Evolutionary conservation across 257 asterid genomes (phyloP).

Genomic region (Solanum clarkiae): DNA sequence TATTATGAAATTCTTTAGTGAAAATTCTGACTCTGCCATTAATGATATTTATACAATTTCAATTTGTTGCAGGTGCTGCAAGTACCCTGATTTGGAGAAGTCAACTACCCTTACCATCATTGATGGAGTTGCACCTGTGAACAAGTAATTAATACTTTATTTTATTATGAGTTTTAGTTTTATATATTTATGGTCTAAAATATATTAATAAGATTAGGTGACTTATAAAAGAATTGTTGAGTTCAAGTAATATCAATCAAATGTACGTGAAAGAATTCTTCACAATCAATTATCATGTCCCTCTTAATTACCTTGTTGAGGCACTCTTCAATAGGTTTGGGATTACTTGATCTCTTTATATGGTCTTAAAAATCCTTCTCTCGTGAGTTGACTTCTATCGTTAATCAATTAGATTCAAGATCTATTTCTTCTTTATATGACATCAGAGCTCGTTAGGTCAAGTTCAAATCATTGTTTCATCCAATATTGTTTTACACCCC

Average conservation of each 20-base stretch:
- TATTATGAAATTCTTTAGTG: no score
- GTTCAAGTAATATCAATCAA: not conserved
- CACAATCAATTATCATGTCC: not conserved
- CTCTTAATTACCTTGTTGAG: not conserved
- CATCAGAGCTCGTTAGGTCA: no score
- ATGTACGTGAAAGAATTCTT: not conserved
- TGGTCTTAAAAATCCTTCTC: no score
- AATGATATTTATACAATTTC: not conserved
- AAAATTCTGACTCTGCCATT: not conserved
- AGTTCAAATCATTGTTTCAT: not conserved
- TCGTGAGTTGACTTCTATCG: no score
- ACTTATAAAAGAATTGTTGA: not conserved
- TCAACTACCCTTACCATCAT: slow-evolving; percentile 10
- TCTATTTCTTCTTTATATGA: not conserved
- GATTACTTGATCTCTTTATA: not conserved
- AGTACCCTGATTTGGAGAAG: slow-evolving; percentile 23
- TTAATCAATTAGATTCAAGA: not conserved
- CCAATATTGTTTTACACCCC: not conserved
- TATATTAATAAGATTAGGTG: not conserved
- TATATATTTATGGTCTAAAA: not conserved
- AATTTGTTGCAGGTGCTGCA: slow-evolving; percentile 10
- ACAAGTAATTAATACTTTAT: not conserved
- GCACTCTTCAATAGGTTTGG: not conserved
- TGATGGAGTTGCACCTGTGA: slow-evolving; percentile 31
- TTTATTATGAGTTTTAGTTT: not conserved